Evolutionary conservation across 75 land plant genomes (phyloP).

Genomic region (Larix kaempferi): DNA sequence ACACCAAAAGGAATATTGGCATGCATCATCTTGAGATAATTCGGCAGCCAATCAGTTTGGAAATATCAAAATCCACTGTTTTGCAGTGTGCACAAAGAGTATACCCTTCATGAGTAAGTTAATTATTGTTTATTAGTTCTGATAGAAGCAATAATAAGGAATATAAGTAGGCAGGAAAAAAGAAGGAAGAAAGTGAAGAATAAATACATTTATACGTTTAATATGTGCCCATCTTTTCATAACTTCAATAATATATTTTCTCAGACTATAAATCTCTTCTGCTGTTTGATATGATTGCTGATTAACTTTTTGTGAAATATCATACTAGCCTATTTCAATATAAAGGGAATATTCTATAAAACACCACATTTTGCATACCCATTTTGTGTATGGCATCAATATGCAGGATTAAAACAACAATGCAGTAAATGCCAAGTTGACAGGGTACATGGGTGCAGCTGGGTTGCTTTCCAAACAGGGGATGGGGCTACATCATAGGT

Average conservation of each 20-base stretch:
- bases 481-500: too few species aligned
- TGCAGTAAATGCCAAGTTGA: background rate
- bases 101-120: background rate
- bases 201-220: background rate
- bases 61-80: background rate
- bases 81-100: background rate
- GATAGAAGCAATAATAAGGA: conserved; percentile 1
- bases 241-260: background rate
- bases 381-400: background rate
- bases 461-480: too few species aligned
- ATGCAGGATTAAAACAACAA: background rate
- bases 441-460: background rate
- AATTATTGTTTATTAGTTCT: background rate
- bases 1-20: background rate
- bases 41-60: background rate
- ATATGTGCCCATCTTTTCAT: background rate
- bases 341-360: background rate
- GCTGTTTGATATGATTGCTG: background rate
- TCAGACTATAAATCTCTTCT: background rate
- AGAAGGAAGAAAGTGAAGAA: background rate
- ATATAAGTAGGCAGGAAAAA: background rate
- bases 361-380: background rate
- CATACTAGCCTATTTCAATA: background rate
- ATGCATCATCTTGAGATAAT: background rate
- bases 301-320: background rate